Percentiles rank a stretch among this genome's conserved stretches.
phyloP scores from a whole-genome alignment of 768 basidiomycete species.

The Pluteus cervinus region DNA sequence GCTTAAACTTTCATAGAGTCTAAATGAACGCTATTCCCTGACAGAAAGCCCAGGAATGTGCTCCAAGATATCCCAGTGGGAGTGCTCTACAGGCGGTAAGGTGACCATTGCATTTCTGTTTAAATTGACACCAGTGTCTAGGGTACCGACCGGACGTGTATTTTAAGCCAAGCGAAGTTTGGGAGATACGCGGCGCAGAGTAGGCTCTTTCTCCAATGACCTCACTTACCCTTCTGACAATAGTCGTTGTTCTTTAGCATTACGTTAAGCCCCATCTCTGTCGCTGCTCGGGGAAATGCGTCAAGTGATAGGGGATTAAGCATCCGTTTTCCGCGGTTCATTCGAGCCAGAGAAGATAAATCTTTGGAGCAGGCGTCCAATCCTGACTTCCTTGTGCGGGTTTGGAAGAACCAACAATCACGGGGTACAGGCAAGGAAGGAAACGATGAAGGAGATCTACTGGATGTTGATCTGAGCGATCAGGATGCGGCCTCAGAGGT shows the following conservation, averaged over 20 bases:
- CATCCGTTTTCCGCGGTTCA: slow-evolving; percentile 84
- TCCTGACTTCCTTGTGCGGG: slow-evolving; percentile 57
- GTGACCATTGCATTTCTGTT: slow-evolving; percentile 6
- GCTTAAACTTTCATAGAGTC: slow-evolving; percentile 33
- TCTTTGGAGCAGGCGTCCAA: slow-evolving; percentile 66
- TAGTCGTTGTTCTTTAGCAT: slow-evolving; percentile 39
- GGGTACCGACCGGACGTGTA: slow-evolving; percentile 63
- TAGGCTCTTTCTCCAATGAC: slow-evolving; percentile 18
- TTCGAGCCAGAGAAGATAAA: slow-evolving; percentile 72
- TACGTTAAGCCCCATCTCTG: slow-evolving; percentile 80
- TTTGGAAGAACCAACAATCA: slow-evolving; percentile 62
- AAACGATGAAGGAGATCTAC: slow-evolving; percentile 53
- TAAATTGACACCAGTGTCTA: slow-evolving; percentile 17
- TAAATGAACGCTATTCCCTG: slow-evolving; percentile 59
- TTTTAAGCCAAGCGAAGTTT: slow-evolving; percentile 71
- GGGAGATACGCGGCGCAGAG: slow-evolving; percentile 86
- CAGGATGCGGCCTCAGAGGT: slow-evolving; percentile 7
- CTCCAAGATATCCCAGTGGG: slow-evolving; percentile 47
- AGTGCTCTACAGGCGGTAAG: slow-evolving; percentile 60
- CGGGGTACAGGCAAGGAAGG: slow-evolving; percentile 24
- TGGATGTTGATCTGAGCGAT: slow-evolving; percentile 40
- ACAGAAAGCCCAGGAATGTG: slow-evolving; percentile 46
- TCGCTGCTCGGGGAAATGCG: slow-evolving; percentile 64
- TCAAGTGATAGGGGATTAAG: slow-evolving; percentile 59
- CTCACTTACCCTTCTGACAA: slow-evolving; percentile 8